phyloP scores from a whole-genome alignment of 495 filamentous ascomycete species.

The Neurospora cerealis region DNA sequence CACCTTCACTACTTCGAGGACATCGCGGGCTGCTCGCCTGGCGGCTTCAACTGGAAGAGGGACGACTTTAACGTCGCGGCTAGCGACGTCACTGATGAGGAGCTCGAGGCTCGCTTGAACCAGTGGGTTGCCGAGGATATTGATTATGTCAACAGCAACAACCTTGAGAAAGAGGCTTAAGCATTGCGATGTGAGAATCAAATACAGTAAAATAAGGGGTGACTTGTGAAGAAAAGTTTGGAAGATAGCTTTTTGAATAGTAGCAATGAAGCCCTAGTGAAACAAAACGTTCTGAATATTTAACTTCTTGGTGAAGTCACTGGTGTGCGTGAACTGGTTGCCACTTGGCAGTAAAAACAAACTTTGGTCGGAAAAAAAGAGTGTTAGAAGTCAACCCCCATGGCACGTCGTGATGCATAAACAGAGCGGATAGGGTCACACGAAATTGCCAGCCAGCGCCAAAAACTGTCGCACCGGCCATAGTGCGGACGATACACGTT shows the following conservation, averaged over 20 bases:
- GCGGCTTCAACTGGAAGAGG: constrained; percentile 13
- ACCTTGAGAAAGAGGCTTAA: not conserved
- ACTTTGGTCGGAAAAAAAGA: not conserved
- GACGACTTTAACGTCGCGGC: constrained; percentile 7
- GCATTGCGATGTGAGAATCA: not conserved
- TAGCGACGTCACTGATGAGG: constrained; percentile 17
- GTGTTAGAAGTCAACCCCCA: not conserved
- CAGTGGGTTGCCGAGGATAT: constrained; percentile 19
- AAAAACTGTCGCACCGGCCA: not conserved
- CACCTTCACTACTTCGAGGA: constrained; percentile 30
- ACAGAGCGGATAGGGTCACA: not conserved
- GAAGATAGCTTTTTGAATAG: not conserved
- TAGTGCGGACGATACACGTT: not conserved
- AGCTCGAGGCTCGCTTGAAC: constrained; percentile 21
- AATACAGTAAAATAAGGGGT: not conserved
- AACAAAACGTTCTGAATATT: not conserved
- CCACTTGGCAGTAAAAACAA: not conserved
- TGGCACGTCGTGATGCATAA: not conserved
- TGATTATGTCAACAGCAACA: not conserved
- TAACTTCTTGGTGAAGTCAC: not conserved
- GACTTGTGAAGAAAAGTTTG: not conserved
- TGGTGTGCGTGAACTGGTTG: not conserved
- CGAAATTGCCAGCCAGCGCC: not conserved
- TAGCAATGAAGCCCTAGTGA: not conserved
- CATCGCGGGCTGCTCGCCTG: constrained; percentile 20